These are phyloP conservation scores for Nepenthes alata DNA, from an alignment of 179 eudicot species.

Conservation along the genomic window DNA sequence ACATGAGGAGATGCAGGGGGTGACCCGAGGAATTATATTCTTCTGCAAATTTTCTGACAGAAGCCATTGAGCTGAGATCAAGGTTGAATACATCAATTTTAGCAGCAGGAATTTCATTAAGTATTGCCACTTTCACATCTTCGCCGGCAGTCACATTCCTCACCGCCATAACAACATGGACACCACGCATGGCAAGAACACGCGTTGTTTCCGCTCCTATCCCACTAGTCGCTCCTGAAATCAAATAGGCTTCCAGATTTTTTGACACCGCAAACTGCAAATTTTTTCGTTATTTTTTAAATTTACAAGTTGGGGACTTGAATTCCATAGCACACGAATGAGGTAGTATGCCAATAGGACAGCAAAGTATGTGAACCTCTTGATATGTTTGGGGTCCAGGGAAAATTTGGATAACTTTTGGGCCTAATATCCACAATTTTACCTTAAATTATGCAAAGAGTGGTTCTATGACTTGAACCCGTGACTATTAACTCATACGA, in stretches of 20 bases:
- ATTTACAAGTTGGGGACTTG: too few species aligned
- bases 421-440: too few species aligned
- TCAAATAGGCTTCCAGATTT: neutral
- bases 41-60: constrained; percentile 53
- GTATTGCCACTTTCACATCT: constrained; percentile 37
- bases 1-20: constrained; percentile 88
- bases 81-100: constrained; percentile 59
- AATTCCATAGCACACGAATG: too few species aligned
- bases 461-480: too few species aligned
- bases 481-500: too few species aligned
- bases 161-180: constrained; percentile 62
- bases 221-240: constrained; percentile 78
- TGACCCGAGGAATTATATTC: constrained; percentile 45
- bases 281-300: too few species aligned
- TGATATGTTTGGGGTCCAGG: too few species aligned
- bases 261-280: too few species aligned
- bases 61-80: constrained; percentile 75
- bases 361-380: too few species aligned
- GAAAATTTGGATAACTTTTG: too few species aligned
- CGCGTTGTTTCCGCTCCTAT: constrained; percentile 85
- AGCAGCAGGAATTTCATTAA: constrained; percentile 46
- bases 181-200: constrained; percentile 66
- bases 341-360: too few species aligned
- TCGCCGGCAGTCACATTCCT: constrained; percentile 58
- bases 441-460: too few species aligned